A percentile compares a stretch with the other conserved stretches of the same genome.
These are phyloP conservation scores for Ormosia semicastrata DNA, from an alignment of 306 rosid genomes.

Conservation along the genomic window DNA sequence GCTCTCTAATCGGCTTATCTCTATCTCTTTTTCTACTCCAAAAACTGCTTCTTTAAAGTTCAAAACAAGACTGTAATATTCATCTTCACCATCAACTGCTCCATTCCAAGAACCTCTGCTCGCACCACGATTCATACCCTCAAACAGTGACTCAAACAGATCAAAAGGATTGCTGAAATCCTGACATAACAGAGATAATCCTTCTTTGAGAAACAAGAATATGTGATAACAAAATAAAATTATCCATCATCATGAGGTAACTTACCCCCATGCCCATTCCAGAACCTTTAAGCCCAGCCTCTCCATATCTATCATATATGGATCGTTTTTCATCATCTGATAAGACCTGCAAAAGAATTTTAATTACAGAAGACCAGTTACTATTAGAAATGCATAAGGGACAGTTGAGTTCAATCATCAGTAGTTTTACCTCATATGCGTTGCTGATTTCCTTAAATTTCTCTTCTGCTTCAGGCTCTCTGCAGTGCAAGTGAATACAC, in stretches of 20 bases:
- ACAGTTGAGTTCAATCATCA: constrained; percentile 22
- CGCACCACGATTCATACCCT: constrained; percentile 41
- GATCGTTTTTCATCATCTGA: constrained; percentile 93
- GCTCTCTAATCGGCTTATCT: constrained; percentile 79
- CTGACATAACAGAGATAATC: constrained; percentile 27
- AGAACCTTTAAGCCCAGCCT: constrained; percentile 95
- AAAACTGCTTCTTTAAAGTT: constrained; percentile 93
- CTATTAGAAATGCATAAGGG: background rate
- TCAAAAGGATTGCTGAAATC: constrained; percentile 52
- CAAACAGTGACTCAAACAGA: constrained; percentile 43
- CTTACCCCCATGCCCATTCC: constrained; percentile 87
- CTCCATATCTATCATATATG: constrained; percentile 87
- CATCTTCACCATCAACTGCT: constrained; percentile 49
- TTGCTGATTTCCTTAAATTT: constrained; percentile 93
- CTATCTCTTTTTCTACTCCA: constrained; percentile 91
- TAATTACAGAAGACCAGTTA: background rate
- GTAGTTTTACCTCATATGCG: constrained; percentile 78
- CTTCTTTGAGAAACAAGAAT: constrained; percentile 25
- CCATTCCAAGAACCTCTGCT: constrained; percentile 52
- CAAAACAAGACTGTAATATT: constrained; percentile 74
- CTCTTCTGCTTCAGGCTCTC: constrained; percentile 77
- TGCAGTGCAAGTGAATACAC: constrained; percentile 31
- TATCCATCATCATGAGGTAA: constrained; percentile 28
- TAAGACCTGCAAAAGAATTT: constrained; percentile 59
- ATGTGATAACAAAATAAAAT: background rate